These are phyloP conservation scores for Boeremia lycopersici DNA, from an alignment of 2,329 filamentous ascomycete species.

Conservation along the genomic window DNA sequence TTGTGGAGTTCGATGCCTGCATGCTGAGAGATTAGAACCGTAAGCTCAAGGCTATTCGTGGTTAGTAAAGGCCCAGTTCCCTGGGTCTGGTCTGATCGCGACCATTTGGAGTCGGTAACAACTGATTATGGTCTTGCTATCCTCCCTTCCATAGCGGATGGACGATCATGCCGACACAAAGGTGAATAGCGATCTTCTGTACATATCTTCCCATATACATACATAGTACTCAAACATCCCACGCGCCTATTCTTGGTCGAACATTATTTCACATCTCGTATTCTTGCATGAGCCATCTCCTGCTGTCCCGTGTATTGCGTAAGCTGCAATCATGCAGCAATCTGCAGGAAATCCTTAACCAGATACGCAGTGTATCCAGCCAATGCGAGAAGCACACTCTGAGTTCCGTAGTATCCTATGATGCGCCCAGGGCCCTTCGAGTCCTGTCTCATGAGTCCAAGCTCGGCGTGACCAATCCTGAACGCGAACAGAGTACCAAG, in stretches of 20 bases:
- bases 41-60: no score
- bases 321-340: constrained; percentile 3
- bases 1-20: no score
- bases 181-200: background rate
- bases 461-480: constrained; percentile 49
- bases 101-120: background rate
- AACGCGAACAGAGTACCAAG: constrained; percentile 48
- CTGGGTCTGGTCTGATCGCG: background rate
- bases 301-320: background rate
- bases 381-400: constrained; percentile 34
- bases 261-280: no score
- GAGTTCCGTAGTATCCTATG: constrained; percentile 41
- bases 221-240: no score
- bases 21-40: no score
- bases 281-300: no score
- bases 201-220: background rate
- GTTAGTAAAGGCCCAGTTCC: no score
- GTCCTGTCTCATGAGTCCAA: constrained; percentile 43
- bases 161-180: background rate
- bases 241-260: background rate
- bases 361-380: constrained; percentile 41
- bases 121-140: no score
- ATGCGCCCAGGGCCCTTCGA: constrained; percentile 29
- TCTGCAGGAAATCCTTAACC: constrained; percentile 40
- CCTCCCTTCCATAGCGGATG: background rate